Conservation (phyloP, 1,139 yeast species). For the Hansenula lynferdii region DNA sequence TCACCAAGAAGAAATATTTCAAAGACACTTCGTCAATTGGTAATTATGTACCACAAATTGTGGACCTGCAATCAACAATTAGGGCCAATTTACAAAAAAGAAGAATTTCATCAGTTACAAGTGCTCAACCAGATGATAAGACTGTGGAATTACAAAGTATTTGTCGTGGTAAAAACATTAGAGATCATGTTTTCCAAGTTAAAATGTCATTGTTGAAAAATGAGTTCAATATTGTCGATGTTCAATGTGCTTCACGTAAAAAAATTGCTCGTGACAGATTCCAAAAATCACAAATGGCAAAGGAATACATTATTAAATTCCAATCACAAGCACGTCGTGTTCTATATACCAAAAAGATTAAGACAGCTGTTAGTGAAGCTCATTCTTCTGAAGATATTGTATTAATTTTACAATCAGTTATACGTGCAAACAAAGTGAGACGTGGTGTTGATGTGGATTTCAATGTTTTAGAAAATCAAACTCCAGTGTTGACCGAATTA, state of each 20-base stretch:
- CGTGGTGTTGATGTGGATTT: slow-evolving; percentile 12
- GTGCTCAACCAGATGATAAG: slow-evolving; percentile 10
- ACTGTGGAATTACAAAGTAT: slow-evolving; percentile 14
- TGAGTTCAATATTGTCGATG: slow-evolving; percentile 22
- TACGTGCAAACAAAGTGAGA: slow-evolving; percentile 20
- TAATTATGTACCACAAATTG: slow-evolving; percentile 10
- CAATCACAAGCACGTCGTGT: slow-evolving; percentile 19
- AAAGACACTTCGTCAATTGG: slow-evolving; percentile 5
- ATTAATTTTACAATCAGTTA: slow-evolving; percentile 23
- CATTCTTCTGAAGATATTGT: slow-evolving; percentile 19
- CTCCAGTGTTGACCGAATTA: slow-evolving; percentile 25
- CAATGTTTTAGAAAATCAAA: slow-evolving; percentile 11
- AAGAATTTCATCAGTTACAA: slow-evolving; percentile 3
- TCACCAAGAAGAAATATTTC: slow-evolving; percentile 8
- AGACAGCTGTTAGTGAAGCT: slow-evolving; percentile 16
- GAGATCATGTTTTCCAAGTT: slow-evolving; percentile 9
- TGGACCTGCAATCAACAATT: slow-evolving; percentile 19
- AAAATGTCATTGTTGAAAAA: slow-evolving; percentile 25
- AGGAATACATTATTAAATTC: slow-evolving; percentile 11
- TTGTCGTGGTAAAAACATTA: slow-evolving; percentile 16
- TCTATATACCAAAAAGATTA: slow-evolving; percentile 9
- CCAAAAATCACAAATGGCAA: slow-evolving; percentile 4
- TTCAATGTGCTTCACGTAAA: slow-evolving; percentile 33
- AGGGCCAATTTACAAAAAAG: slow-evolving; percentile 21
- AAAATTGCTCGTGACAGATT: slow-evolving; percentile 6